Evolutionary conservation across 164 flowering plant species (phyloP), one percentile per base, ranked within the genome.

Genomic region (Berberis thunbergii): DNA sequence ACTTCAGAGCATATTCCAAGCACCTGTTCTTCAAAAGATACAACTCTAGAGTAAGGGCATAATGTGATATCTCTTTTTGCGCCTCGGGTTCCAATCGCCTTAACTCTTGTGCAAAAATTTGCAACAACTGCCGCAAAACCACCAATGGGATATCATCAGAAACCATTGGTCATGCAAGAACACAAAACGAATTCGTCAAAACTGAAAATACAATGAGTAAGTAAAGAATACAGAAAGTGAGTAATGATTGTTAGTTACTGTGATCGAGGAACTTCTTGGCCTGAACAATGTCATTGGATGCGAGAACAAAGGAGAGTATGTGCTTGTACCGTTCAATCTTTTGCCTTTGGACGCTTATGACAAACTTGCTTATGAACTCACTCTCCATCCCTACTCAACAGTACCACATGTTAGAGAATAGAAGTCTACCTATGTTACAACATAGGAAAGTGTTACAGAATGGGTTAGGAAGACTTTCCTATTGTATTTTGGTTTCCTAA

Each of bases 1-100:
- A n/a, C n/a, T n/a, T n/a, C n/a, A n/a, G n/a, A n/a, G n/a, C n/a
- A n/a, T n/a, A n/a, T n/a, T n/a, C n/a, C n/a, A n/a, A n/a, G 13
- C 66, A 94, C 99, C 93, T 91, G 99, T 64, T 91, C 99, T 70
- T 91, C 99, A 45, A 94, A 94, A 4, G 99, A 94, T 44, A 94
- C 97, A 45, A 87, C 96, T 1, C 97, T 85, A 57, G 96, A 64
- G 80, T 71, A 43, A 94, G 95, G 38, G 87, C 81, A 66, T 86
- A 87, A 72, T 87, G 90, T 0, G 96, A 89, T 63, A 91, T 84
- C 75, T 89, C 95, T 82, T 89, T 94, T 70, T 88, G 99, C 39
- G 78, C 43, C 64, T 91, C 99, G 7, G 95, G 74, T 66, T 79
- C 78, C 73, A 91, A 68, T 63, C 75, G 80, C 64, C 93, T 96